These are phyloP conservation scores for Knufia petricola DNA, from an alignment of 2,329 filamentous ascomycete species.

Conservation along the genomic window DNA sequence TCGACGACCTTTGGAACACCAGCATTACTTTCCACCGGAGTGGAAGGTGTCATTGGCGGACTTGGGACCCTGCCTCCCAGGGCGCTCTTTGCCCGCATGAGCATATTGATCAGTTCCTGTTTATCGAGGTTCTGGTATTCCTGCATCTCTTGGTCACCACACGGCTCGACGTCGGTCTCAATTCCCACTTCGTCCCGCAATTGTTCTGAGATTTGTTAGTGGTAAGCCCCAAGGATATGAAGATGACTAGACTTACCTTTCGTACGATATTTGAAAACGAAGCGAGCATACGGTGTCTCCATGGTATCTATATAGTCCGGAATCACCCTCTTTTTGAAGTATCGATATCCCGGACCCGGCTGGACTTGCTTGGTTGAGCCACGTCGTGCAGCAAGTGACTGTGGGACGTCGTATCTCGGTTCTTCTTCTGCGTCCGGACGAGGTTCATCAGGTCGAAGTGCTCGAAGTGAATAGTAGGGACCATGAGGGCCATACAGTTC, in stretches of 20 bases:
- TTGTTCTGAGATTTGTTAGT: constrained; percentile 12
- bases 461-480: constrained; percentile 14
- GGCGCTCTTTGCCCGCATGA: constrained; percentile 11
- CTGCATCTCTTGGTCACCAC: constrained; percentile 15
- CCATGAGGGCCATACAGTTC: constrained; percentile 21
- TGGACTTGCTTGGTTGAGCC: constrained; percentile 26
- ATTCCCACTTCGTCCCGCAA: constrained; percentile 18
- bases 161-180: constrained; percentile 16
- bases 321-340: constrained; percentile 24
- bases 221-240: background rate
- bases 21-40: constrained; percentile 7
- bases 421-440: constrained; percentile 18
- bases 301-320: constrained; percentile 26
- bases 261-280: constrained; percentile 28
- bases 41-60: constrained; percentile 8
- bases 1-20: constrained; percentile 11
- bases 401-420: constrained; percentile 22
- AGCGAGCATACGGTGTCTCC: constrained; percentile 27
- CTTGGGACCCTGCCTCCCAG: constrained; percentile 13
- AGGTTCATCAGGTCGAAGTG: background rate
- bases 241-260: constrained; percentile 5
- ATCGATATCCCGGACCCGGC: constrained; percentile 23
- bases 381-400: constrained; percentile 12
- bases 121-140: constrained; percentile 17
- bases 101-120: constrained; percentile 19